Conservation (phyloP, 148 eudicot species). For the Fallopia convolvulus region DNA sequence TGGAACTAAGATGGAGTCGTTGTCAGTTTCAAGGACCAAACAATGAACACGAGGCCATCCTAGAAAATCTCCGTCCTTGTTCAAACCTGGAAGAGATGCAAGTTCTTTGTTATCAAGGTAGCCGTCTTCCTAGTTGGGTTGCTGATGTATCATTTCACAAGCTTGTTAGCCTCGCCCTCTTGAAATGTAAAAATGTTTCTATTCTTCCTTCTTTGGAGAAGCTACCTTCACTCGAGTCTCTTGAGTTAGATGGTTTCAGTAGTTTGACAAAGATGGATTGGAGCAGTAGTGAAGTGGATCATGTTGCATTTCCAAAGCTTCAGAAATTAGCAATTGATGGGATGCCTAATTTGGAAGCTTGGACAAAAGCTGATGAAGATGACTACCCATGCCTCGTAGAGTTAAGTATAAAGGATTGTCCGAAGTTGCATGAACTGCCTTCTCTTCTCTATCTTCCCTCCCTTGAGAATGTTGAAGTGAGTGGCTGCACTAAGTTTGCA, state of each 20-base stretch:
- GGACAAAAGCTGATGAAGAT: conserved; percentile 13
- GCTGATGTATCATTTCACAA: conserved; percentile 6
- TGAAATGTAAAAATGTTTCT: conserved; percentile 17
- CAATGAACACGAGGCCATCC: background rate
- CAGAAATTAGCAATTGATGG: conserved; percentile 20
- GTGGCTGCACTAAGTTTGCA: conserved; percentile 11
- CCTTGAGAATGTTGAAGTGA: conserved; percentile 20
- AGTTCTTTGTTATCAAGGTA: conserved; percentile 17
- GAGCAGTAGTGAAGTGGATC: background rate
- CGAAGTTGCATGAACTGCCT: conserved; percentile 16
- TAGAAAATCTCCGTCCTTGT: conserved; percentile 20
- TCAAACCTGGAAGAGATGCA: conserved; percentile 18
- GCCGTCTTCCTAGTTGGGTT: conserved; percentile 24
- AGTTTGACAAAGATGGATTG: conserved; percentile 13
- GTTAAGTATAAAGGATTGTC: conserved; percentile 20
- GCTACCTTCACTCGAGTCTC: conserved; percentile 18
- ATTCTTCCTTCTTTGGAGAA: conserved; percentile 22
- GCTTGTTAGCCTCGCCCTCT: conserved; percentile 19
- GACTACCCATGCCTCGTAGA: conserved; percentile 20
- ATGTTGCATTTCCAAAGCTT: conserved; percentile 23
- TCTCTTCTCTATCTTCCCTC: conserved; percentile 12
- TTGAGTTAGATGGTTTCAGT: conserved; percentile 14
- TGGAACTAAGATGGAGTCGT: conserved; percentile 26
- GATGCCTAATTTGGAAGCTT: conserved; percentile 18
- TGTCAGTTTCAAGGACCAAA: background rate